Evolutionary conservation across 2,329 filamentous ascomycete genomes (phyloP), one percentile per base, ranked within the genome.

Genomic region (Lasiodiplodia citricola): DNA sequence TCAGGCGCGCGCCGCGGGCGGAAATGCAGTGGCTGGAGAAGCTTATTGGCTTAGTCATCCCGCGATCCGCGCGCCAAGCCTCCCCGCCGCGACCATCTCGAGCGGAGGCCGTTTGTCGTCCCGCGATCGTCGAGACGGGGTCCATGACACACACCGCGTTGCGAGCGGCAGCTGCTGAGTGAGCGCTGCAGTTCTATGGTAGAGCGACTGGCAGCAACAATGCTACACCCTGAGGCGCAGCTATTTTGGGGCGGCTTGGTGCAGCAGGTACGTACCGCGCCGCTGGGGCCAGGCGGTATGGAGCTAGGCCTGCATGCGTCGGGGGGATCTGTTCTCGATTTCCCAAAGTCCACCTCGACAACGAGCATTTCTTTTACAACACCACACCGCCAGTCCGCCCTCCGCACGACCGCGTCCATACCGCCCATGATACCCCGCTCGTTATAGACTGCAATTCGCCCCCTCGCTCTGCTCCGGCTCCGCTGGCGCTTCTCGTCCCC

Each of bases 311-410:
- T 64, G 60, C 60, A 64, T 52, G 44, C 60, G 60, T 64, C 60
- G 60, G 60, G 60, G 60, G 60, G 44, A 64, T 52, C 60, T 37
- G 41, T 64, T 60, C 60, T 64, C 60, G 60, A 64, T 64, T 64
- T 64, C 60, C 51, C 14, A 23, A 51, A 10, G 92, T 84, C 89
- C 85, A 91, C 95, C 94, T 87, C 94, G 90, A 67, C 41, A 37
- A 58, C n/a, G 16, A n/a, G n/a, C 54, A 50, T 47, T 50, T n/a
- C 60, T 62, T 51, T 58, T 47, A 44, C 65, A 55, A 54, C 54
- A 41, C 58, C 52, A 16, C 65, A 55, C 44, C 51, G 44, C 25
- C 38, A 21, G 25, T 44, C 69, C 44, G 35, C 67, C 41, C 28
- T 52, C 47, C n/a, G 47, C 38, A 25, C 66, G 52, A n/a, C 28